A percentile compares a stretch with the other conserved stretches of the same genome.
Conservation (phyloP, 2,329 filamentous ascomycete species). For the Beauveria medogensis region DNA sequence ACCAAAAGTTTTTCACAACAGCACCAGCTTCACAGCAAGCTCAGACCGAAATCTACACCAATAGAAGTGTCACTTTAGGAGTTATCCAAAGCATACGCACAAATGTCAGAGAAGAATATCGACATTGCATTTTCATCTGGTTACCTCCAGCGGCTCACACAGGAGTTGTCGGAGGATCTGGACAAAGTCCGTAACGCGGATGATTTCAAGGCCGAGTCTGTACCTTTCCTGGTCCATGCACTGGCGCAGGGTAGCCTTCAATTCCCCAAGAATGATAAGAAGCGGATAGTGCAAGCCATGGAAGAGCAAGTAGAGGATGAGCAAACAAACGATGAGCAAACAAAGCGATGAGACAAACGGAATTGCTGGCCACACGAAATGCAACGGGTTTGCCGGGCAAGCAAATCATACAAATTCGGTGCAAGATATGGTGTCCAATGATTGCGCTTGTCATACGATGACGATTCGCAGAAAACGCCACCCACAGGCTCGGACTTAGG, state of each 20-base stretch:
- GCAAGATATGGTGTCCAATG: not conserved
- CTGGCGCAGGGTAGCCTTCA: constrained; percentile 59
- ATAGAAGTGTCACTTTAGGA: not conserved
- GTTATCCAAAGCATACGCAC: not conserved
- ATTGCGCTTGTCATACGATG: not conserved
- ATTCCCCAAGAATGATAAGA: constrained; percentile 41
- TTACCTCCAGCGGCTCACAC: constrained; percentile 61
- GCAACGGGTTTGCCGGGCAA: not conserved
- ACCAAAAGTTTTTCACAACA: not conserved
- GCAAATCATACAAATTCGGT: not conserved
- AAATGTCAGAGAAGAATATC: constrained; percentile 8
- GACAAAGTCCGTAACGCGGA: constrained; percentile 59
- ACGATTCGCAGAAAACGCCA: not conserved
- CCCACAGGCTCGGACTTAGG: too few relatives aligned
- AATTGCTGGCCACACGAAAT: not conserved
- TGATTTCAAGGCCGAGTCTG: constrained; percentile 60
- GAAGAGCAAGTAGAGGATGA: not conserved
- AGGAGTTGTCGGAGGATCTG: constrained; percentile 66
- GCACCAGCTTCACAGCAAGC: not conserved
- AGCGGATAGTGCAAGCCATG: constrained; percentile 16
- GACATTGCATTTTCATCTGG: constrained; percentile 48
- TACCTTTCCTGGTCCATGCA: constrained; percentile 58
- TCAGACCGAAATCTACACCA: not conserved
- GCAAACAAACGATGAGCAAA: not conserved
- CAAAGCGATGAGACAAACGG: not conserved